phyloP scores from a whole-genome alignment of 2,329 filamentous ascomycete genomes.

The Cordyceps javanica region DNA sequence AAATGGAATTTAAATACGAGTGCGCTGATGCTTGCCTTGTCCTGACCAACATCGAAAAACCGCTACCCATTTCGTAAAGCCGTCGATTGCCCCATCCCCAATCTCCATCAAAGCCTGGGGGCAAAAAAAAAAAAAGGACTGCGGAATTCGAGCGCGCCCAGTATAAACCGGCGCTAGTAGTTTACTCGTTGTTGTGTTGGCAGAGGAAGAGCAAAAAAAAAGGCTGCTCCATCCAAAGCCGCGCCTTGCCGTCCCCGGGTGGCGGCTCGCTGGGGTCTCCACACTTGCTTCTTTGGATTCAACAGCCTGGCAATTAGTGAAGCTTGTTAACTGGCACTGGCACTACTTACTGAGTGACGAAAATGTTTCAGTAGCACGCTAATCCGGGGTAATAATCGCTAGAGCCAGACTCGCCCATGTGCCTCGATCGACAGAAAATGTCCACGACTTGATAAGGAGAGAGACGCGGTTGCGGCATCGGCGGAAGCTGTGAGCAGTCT shows the following conservation, averaged over 20 bases:
- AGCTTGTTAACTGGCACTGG: no score
- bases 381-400: no score
- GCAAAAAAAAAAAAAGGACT: not conserved
- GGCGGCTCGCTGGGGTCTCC: not conserved
- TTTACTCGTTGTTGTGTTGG: not conserved
- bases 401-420: no score
- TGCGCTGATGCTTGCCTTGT: no score
- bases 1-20: no score
- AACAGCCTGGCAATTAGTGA: no score
- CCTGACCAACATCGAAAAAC: not conserved
- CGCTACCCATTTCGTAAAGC: not conserved
- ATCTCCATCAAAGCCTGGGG: not conserved
- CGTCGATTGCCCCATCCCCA: not conserved
- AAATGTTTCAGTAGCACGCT: no score
- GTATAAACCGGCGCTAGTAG: not conserved
- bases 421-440: no score
- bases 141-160: conserved; percentile 1
- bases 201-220: not conserved
- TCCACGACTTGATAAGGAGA: no score
- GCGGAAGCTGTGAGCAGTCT: no score
- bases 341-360: no score
- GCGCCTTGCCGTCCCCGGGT: conserved; percentile 3
- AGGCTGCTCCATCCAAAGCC: not conserved
- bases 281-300: not conserved
- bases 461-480: no score